Evolutionary conservation across 352 stramenopile species (phyloP), one percentile per base, ranked within the genome.

Genomic region (Phytophthora chlamydospora): DNA sequence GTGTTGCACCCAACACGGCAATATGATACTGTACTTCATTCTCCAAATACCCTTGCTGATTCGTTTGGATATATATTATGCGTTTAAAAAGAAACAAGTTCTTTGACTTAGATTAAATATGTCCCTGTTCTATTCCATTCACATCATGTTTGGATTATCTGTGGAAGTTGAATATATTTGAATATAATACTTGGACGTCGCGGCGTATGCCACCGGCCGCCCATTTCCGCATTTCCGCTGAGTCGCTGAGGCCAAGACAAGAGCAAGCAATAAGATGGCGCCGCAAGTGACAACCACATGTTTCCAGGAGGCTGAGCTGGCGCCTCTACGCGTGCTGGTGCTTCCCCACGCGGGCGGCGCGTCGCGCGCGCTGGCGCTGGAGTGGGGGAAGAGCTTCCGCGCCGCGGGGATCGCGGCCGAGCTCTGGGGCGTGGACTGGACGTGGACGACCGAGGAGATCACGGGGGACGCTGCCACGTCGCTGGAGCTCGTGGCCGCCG

Each of bases 361-460:
- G 36, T 71, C 77, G 7, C 71, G 69, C 42, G 44, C 77, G 52
- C 65, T 90, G 36, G 69, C 57, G 40, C 68, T 82, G 27, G 79
- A 76, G 48, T 89, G 68, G 71, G 47, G 42, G 49, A 75, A 78
- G 55, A 74, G 55, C 45, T 79, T 86, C 51, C 52, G 52, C 52
- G 52, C 48, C 16, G 49, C 73, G 3, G 58, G 62, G 11, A 48
- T 86, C 11, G 45, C 24, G 36, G 73, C 85, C 17, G 83, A 92
- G 58, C 53, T 90, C 16, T 83, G 82, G 70, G 81, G 77, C 43
- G 63, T 90, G 27, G 80, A 92, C 72, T 92, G 80, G 78, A 59
- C 45, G 32, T 83, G 76, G 71, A 44, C 38, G 11, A 14, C 34
- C 0, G 40, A 68, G 10, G 38, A 57, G 14, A 47, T 49, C 6